A percentile compares a stretch with the other conserved stretches of the same genome.
phyloP scores from a whole-genome alignment of 1,284 basidiomycete genomes.

The Caloboletus firmus region DNA sequence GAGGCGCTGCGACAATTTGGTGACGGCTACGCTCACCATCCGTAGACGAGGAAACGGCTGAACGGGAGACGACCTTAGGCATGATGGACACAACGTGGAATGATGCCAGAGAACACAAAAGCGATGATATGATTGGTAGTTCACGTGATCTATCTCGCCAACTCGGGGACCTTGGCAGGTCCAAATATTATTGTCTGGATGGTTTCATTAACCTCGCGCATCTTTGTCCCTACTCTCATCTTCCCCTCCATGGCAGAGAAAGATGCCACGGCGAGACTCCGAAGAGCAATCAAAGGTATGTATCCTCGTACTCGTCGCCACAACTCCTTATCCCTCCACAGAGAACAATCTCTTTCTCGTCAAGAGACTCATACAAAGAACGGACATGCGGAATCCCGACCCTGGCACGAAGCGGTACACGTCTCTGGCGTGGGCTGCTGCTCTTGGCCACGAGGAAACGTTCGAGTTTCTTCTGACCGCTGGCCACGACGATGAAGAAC shows the following conservation, averaged over 20 bases:
- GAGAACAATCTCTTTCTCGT: constrained; percentile 92
- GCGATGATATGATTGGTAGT: constrained; percentile 1
- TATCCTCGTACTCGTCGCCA: constrained; percentile 6
- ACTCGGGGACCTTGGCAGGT: constrained; percentile 12
- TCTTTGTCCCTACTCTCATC: constrained; percentile 14
- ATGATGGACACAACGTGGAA: constrained; percentile 37
- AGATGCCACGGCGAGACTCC: constrained; percentile 70
- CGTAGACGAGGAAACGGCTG: constrained; percentile 76
- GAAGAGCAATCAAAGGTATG: constrained; percentile 77
- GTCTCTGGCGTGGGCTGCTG: constrained; percentile 85
- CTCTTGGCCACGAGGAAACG: constrained; percentile 82
- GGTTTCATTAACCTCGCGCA: constrained; percentile 27
- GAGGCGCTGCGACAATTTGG: constrained; percentile 3
- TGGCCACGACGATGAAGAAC: constrained; percentile 88
- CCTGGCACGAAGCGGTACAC: constrained; percentile 72
- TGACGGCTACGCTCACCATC: constrained; percentile 53
- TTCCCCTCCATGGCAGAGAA: constrained; percentile 68
- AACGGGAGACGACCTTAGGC: constrained; percentile 82
- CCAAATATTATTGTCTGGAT: constrained; percentile 27
- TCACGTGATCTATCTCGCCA: constrained; percentile 30
- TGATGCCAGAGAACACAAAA: background rate
- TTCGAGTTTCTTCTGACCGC: constrained; percentile 83
- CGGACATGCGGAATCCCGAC: constrained; percentile 89
- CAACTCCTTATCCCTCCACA: constrained; percentile 36
- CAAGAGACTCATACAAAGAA: constrained; percentile 74